Conservation (phyloP, 2,329 filamentous ascomycete species). For the Neofusicoccum umdonicola region DNA sequence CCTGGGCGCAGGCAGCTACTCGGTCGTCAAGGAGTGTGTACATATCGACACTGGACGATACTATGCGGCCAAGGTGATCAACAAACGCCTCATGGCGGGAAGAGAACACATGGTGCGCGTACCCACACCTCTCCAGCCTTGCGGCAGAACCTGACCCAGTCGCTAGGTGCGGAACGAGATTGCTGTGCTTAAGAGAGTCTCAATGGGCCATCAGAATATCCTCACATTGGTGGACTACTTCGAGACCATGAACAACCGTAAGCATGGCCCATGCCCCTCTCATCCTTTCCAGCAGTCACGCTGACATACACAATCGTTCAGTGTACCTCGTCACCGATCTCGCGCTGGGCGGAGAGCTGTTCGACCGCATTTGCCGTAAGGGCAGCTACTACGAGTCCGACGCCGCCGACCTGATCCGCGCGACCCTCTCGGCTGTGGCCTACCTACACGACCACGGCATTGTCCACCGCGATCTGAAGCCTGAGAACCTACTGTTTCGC, state of each 20-base stretch:
- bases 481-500: constrained; percentile 93
- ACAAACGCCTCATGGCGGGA: constrained; percentile 96
- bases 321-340: constrained; percentile 97
- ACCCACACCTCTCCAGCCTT: neutral
- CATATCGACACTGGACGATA: constrained; percentile 97
- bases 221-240: constrained; percentile 98
- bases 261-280: constrained; percentile 24
- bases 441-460: constrained; percentile 99
- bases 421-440: constrained; percentile 93
- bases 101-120: constrained; percentile 87
- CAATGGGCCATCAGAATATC: constrained; percentile 98
- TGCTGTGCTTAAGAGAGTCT: constrained; percentile 94
- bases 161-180: constrained; percentile 91
- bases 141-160: neutral
- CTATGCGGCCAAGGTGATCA: constrained; percentile 99
- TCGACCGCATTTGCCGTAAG: constrained; percentile 97
- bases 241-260: constrained; percentile 97
- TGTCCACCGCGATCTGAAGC: constrained; percentile 95
- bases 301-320: constrained; percentile 27
- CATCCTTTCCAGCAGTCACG: neutral
- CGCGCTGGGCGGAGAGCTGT: constrained; percentile 91
- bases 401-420: constrained; percentile 89
- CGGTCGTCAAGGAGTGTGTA: constrained; percentile 97
- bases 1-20: constrained; percentile 91
- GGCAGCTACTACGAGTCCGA: constrained; percentile 98